These are phyloP conservation scores for Neoboletus magnificus DNA, from an alignment of 768 basidiomycete genomes.

Conservation along the genomic window DNA sequence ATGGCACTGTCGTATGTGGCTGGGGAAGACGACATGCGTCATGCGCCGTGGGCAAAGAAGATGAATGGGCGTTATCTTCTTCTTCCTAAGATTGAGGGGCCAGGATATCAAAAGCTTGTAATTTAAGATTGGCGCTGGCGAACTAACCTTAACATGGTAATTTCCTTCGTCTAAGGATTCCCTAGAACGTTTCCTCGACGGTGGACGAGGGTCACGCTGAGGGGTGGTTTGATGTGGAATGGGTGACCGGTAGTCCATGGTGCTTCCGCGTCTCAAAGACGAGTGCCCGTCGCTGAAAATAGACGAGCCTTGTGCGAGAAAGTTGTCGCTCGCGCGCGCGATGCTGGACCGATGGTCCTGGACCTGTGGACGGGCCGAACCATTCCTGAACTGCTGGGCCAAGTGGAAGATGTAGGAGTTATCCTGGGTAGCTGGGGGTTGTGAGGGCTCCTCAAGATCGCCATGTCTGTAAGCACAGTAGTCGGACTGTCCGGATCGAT, in stretches of 20 bases:
- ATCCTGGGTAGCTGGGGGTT: conserved; percentile 13
- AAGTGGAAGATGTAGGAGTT: conserved; percentile 19
- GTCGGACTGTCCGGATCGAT: conserved; percentile 10
- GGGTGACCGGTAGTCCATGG: conserved; percentile 16
- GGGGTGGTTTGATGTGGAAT: conserved; percentile 16
- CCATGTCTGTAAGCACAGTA: conserved; percentile 17
- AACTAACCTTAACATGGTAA: conserved; percentile 32
- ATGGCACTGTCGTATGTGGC: conserved; percentile 23
- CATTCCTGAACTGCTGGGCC: conserved; percentile 24
- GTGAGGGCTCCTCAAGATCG: conserved; percentile 14
- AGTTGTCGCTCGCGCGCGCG: conserved; percentile 32
- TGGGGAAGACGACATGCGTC: conserved; percentile 24
- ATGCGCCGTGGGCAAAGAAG: conserved; percentile 19
- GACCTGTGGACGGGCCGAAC: conserved; percentile 18
- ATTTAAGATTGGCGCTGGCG: conserved; percentile 29
- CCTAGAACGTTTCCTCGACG: conserved; percentile 33
- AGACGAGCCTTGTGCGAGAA: conserved; percentile 32
- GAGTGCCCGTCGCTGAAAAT: conserved; percentile 26
- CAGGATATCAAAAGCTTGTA: conserved; percentile 22
- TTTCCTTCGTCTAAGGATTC: conserved; percentile 26
- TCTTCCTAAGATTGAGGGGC: conserved; percentile 29
- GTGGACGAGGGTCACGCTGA: conserved; percentile 18
- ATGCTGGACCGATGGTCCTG: conserved; percentile 33
- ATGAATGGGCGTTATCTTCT: conserved; percentile 17
- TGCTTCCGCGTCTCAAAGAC: conserved; percentile 14